Conservation (phyloP, 2,329 filamentous ascomycete genomes). For the Cadophora sp. region DNA sequence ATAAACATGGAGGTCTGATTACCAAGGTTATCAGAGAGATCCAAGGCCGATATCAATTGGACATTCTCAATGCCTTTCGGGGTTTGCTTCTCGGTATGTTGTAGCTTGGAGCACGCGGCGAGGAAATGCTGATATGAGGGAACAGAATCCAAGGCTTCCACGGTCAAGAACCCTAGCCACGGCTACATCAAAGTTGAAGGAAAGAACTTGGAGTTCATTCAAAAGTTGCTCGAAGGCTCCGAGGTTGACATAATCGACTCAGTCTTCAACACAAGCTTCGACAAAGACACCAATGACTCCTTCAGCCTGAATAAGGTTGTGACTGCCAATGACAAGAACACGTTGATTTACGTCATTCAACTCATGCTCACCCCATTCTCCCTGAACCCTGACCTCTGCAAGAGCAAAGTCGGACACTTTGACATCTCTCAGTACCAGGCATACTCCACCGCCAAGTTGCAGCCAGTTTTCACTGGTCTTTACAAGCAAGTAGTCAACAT, state of each 20-base stretch:
- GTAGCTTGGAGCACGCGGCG: neutral
- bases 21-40: slow-evolving; percentile 18
- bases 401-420: slow-evolving; percentile 44
- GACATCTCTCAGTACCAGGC: slow-evolving; percentile 53
- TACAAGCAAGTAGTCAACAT: slow-evolving; percentile 36
- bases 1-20: slow-evolving; percentile 35
- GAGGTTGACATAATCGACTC: slow-evolving; percentile 40
- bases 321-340: slow-evolving; percentile 20
- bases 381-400: slow-evolving; percentile 40
- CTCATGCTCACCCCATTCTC: slow-evolving; percentile 40
- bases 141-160: slow-evolving; percentile 41
- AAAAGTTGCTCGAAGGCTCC: slow-evolving; percentile 29
- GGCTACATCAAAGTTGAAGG: slow-evolving; percentile 43
- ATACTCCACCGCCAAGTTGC: slow-evolving; percentile 47
- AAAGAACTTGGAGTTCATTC: slow-evolving; percentile 38
- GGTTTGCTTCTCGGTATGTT: slow-evolving; percentile 53
- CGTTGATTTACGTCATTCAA: slow-evolving; percentile 38
- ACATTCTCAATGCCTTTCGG: slow-evolving; percentile 48
- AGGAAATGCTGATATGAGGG: neutral
- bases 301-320: slow-evolving; percentile 17
- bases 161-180: slow-evolving; percentile 17
- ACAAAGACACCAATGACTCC: slow-evolving; percentile 12
- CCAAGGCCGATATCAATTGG: slow-evolving; percentile 40
- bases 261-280: slow-evolving; percentile 30
- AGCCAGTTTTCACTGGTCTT: slow-evolving; percentile 51